These are phyloP conservation scores for Austroboletus rostrupii DNA, from an alignment of 1,284 basidiomycete species.

Conservation along the genomic window DNA sequence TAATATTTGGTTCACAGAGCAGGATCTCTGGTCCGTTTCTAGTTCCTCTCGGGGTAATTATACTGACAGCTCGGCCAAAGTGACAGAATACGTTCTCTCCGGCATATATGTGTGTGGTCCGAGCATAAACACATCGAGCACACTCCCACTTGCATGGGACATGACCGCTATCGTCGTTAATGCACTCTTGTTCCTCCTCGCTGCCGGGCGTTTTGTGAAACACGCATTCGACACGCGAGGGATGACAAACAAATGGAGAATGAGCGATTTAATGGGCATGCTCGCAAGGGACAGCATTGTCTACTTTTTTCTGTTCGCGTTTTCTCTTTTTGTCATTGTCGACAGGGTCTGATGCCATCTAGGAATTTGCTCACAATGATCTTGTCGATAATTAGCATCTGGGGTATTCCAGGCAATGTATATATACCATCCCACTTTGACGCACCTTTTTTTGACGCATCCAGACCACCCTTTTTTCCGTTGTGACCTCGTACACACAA, in stretches of 20 bases:
- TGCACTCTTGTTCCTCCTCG: slow-evolving; percentile 15
- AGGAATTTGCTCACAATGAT: slow-evolving; percentile 17
- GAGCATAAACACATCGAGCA: not conserved
- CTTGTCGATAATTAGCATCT: slow-evolving; percentile 16
- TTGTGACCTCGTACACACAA: slow-evolving; percentile 15
- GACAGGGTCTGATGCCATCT: not conserved
- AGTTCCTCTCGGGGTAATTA: too few relatives aligned
- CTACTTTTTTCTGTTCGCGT: slow-evolving; percentile 19
- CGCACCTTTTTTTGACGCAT: not conserved
- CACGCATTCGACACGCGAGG: slow-evolving; percentile 13
- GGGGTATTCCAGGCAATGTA: slow-evolving; percentile 18
- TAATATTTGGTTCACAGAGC: slow-evolving; percentile 16
- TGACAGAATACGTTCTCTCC: slow-evolving; percentile 17
- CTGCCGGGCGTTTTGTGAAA: slow-evolving; percentile 10
- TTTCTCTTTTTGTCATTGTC: not conserved
- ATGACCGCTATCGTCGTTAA: slow-evolving; percentile 8
- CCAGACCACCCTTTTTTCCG: slow-evolving; percentile 8
- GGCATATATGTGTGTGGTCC: slow-evolving; percentile 14
- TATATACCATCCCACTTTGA: not conserved
- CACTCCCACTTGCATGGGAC: slow-evolving; percentile 16
- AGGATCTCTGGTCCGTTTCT: slow-evolving; percentile 13
- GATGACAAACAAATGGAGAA: slow-evolving; percentile 7
- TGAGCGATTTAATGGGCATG: slow-evolving; percentile 15
- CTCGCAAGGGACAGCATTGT: slow-evolving; percentile 19
- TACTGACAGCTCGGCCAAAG: not conserved